These are phyloP conservation scores for Dioszegia hungarica DNA, from an alignment of 768 basidiomycete species.

Conservation along the genomic window DNA sequence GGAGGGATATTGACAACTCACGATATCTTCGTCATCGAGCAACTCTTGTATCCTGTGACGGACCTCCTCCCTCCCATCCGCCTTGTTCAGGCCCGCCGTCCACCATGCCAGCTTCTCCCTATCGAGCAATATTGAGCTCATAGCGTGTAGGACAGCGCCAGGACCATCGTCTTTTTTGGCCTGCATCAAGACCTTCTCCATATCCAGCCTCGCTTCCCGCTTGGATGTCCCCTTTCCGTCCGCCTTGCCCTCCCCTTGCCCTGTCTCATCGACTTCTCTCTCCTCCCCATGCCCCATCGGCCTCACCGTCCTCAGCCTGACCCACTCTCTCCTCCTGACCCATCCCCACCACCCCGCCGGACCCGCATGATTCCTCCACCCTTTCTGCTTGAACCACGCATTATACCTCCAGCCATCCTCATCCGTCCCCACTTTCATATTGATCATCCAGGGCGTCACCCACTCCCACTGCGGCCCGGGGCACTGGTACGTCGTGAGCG, in stretches of 20 bases:
- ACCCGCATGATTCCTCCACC: conserved; percentile 37
- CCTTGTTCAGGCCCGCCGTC: conserved; percentile 20
- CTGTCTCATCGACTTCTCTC: not conserved
- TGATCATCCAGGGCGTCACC: conserved; percentile 43
- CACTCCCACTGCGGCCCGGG: conserved; percentile 39
- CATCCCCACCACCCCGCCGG: conserved; percentile 36
- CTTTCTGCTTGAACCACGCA: conserved; percentile 34
- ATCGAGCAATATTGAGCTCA: conserved; percentile 27
- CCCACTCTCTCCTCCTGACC: conserved; percentile 43
- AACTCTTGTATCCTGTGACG: conserved; percentile 8
- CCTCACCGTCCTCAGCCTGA: conserved; percentile 22
- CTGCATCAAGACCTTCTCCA: not conserved
- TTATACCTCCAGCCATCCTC: conserved; percentile 45
- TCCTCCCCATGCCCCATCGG: not conserved
- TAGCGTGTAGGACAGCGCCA: conserved; percentile 6
- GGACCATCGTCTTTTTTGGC: conserved; percentile 6
- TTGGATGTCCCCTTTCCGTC: not conserved
- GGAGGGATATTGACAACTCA: conserved; percentile 3
- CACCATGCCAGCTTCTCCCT: conserved; percentile 32
- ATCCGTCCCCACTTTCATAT: conserved; percentile 40
- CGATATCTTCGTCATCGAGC: conserved; percentile 13
- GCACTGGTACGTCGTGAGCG: conserved; percentile 32
- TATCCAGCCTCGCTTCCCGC: too few relatives aligned
- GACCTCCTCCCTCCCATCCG: not conserved
- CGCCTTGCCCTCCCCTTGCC: conserved; percentile 9